Conservation (phyloP, 768 basidiomycete genomes). For the Tylopilus plumbeoviolaceoides region DNA sequence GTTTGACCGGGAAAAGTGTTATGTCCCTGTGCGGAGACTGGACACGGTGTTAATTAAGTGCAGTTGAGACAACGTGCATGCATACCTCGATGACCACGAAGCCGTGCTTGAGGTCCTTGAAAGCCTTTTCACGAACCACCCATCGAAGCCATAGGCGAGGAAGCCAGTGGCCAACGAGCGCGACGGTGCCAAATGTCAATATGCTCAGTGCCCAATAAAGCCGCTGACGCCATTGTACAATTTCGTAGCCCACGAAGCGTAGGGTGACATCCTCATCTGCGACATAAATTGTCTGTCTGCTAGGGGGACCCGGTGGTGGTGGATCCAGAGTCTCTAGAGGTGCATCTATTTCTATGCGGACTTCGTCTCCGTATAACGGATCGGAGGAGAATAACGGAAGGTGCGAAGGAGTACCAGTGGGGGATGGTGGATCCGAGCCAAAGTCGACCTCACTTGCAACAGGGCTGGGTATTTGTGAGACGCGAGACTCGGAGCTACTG, state of each 20-base stretch:
- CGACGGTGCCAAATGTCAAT: constrained; percentile 65
- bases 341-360: constrained; percentile 76
- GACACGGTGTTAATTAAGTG: constrained; percentile 19
- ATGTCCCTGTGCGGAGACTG: constrained; percentile 86
- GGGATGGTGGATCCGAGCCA: constrained; percentile 67
- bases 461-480: constrained; percentile 19
- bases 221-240: constrained; percentile 53
- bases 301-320: constrained; percentile 80
- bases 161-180: constrained; percentile 89
- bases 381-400: constrained; percentile 72
- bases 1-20: constrained; percentile 66
- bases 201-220: constrained; percentile 72
- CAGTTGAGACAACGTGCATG: not conserved
- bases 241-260: constrained; percentile 83
- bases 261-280: constrained; percentile 88
- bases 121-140: constrained; percentile 80
- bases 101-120: constrained; percentile 63
- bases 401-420: constrained; percentile 35
- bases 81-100: constrained; percentile 90
- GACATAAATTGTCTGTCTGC: constrained; percentile 80
- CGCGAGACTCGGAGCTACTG: constrained; percentile 36
- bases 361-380: constrained; percentile 79
- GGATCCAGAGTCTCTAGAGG: constrained; percentile 57
- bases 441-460: constrained; percentile 46
- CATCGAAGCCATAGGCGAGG: constrained; percentile 88